These are phyloP conservation scores for Linnemannia elongata DNA, from an alignment of 192 early-diverging fungal species.

Conservation along the genomic window DNA sequence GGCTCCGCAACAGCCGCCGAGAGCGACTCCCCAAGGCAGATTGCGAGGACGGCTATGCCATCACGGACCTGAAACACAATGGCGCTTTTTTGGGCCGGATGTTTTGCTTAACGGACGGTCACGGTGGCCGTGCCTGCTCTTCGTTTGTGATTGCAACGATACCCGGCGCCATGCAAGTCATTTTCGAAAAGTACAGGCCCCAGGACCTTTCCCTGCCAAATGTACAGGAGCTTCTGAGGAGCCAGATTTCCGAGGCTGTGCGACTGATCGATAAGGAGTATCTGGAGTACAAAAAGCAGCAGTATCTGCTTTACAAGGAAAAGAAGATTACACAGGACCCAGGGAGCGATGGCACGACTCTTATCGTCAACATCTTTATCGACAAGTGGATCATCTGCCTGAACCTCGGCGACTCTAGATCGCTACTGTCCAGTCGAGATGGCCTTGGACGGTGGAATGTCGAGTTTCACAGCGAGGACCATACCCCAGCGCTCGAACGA, in stretches of 20 bases:
- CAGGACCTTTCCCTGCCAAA: constrained; percentile 38
- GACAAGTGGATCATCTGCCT: constrained; percentile 69
- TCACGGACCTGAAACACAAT: constrained; percentile 59
- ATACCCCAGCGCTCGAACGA: constrained; percentile 70
- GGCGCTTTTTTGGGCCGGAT: constrained; percentile 56
- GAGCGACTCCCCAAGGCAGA: constrained; percentile 63
- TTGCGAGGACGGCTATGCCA: constrained; percentile 69
- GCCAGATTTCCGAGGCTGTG: constrained; percentile 61
- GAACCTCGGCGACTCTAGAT: constrained; percentile 71
- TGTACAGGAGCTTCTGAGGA: constrained; percentile 60
- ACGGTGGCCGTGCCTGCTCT: constrained; percentile 69
- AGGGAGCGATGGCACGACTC: constrained; percentile 68
- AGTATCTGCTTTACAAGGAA: constrained; percentile 48
- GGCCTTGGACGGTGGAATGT: constrained; percentile 63
- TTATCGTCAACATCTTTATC: constrained; percentile 69
- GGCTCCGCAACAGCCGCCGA: constrained; percentile 61
- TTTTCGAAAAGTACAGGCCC: constrained; percentile 58
- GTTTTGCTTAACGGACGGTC: constrained; percentile 70
- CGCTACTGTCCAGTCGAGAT: constrained; percentile 58
- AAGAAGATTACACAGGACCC: constrained; percentile 35
- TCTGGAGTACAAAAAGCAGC: constrained; percentile 62
- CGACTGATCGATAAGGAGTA: constrained; percentile 64
- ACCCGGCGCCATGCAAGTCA: constrained; percentile 61
- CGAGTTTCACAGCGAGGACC: constrained; percentile 67
- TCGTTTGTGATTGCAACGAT: constrained; percentile 64